Evolutionary conservation across 2,329 filamentous ascomycete genomes (phyloP), one percentile per base, ranked within the genome.

Genomic region (Pestalotiopsis sp.): DNA sequence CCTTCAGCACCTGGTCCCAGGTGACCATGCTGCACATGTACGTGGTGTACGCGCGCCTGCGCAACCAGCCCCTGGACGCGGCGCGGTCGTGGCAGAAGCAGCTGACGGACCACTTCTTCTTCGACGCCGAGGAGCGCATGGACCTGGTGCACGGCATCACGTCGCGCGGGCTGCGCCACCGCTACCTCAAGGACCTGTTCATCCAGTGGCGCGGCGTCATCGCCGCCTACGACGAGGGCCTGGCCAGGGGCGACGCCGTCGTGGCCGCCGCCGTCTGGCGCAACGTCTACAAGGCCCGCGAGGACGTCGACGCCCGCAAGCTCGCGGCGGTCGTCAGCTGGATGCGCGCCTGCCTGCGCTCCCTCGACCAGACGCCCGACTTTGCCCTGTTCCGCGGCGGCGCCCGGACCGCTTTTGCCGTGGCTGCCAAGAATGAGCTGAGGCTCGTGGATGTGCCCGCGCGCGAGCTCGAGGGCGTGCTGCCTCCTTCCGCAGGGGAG

Each of bases 11-110:
- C 68, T 99, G 96, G 96, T 93, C 94, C 23, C 95, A 98, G 81
- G 91, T 98, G 59, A 96, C 95, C 45, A 97, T 97, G 86, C 87
- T 99, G 69, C 95, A 99, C 84, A 92, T 99, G 87, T 98, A 97
- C 85, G 88, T 98, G 69, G 82, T 98, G 69, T 92, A 93, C 67
- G 92, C 93, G 61, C 92, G 95, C 68, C 84, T 98, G 74, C 92
- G 96, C 72, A 91, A 91, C 80, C 89, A 98, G 74, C 91, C 93
- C 25, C 83, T 86, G 66, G 87, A 91, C 25, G 85, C 88, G 73
- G 90, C 92, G 73, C 87, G 89, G 70, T 87, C 89, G 68, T 97
- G 94, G 90, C 93, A 97, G 80, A 92, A 94, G 76, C 93, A 97
- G 82, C 87, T 99, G 71, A 89, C 96, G 61, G 95, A 99, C 82